A percentile compares a stretch with the other conserved stretches of the same genome.
phyloP scores from a whole-genome alignment of 2,329 filamentous ascomycete species.

The Helicocarpus griseus region DNA sequence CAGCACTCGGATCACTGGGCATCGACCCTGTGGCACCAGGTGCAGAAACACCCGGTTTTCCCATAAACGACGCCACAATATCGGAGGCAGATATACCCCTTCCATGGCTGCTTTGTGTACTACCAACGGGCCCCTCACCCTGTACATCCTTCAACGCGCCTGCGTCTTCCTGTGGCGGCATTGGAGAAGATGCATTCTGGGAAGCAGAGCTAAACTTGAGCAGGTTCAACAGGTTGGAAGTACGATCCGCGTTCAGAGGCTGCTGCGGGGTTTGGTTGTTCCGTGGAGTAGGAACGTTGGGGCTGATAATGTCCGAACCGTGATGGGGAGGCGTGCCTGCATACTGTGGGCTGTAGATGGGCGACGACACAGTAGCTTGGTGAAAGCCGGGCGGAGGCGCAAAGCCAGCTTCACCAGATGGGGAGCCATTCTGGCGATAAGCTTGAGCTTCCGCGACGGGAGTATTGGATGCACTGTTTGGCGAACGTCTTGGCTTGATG shows the following conservation, averaged over 20 bases:
- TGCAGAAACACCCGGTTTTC: constrained; percentile 30
- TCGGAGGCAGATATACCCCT: constrained; percentile 46
- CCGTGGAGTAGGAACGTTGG: constrained; percentile 38
- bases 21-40: constrained; percentile 22
- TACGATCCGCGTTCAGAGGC: constrained; percentile 37
- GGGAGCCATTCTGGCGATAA: constrained; percentile 19
- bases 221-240: constrained; percentile 52
- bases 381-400: constrained; percentile 37
- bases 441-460: constrained; percentile 12
- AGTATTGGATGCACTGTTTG: constrained; percentile 24
- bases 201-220: constrained; percentile 52
- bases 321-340: constrained; percentile 47
- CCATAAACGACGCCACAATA: constrained; percentile 47
- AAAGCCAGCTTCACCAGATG: constrained; percentile 25
- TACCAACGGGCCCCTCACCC: constrained; percentile 10
- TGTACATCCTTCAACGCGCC: constrained; percentile 19
- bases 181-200: constrained; percentile 12
- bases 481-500: constrained; percentile 33
- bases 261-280: constrained; percentile 33
- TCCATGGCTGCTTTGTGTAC: constrained; percentile 20
- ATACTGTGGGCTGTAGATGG: constrained; percentile 47
- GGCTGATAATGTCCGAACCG: constrained; percentile 50
- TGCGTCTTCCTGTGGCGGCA: constrained; percentile 19
- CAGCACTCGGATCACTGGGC: constrained; percentile 13
- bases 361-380: constrained; percentile 49